Base-by-base conservation (phyloP, 2,329 filamentous ascomycete species). In the Ascosphaera aggregata region DNA sequence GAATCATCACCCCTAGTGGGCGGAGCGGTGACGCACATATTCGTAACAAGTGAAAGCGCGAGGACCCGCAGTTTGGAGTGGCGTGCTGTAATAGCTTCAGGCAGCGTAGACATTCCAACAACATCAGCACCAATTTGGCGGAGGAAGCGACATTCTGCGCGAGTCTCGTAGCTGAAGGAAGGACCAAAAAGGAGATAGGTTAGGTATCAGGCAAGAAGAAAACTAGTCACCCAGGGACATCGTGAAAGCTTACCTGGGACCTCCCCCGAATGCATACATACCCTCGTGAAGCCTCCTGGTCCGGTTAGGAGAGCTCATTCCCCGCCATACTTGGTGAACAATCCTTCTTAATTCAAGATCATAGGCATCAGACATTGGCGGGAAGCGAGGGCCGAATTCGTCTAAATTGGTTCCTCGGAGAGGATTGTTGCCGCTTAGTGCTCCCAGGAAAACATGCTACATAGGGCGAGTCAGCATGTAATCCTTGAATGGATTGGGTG, bases 91-190 rank as follows among this genome's bases (percentile, higher is more conserved):
- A 77, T 65, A 39, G 76, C 73, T 49, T 78, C 73, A 5, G 73
- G 73, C 19, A 77, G 71, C 1, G 73, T 77, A 22, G 69, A 75
- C 73, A 78, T 77, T 11, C 73, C 73, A 2, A 77, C 73, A n/a
- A 76, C 58, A 48, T 77, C 73, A n/a, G 71, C 72, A 4, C 73
- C 72, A 4, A 76, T 54, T 37, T 59, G 59, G 31, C 62, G 61
- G 42, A 77, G 58, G 64, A 76, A 66, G 15, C 71, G 64, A 48
- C 71, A 75, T 50, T 76, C 72, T 1, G 71, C 71, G 43, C 73
- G 60, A 2, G 72, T 76, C 50, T 76, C 73, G 49, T 75, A 76
- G 37, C 65, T 69, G 40, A 38, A 27, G 13, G 13, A 27, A 7
- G 22, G 22, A 7, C 7, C 22, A 27, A 7, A 27, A 39, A 39